Base-by-base conservation (phyloP, 108 stramenopile species). In the Pseudonitzschia pungens region DNA sequence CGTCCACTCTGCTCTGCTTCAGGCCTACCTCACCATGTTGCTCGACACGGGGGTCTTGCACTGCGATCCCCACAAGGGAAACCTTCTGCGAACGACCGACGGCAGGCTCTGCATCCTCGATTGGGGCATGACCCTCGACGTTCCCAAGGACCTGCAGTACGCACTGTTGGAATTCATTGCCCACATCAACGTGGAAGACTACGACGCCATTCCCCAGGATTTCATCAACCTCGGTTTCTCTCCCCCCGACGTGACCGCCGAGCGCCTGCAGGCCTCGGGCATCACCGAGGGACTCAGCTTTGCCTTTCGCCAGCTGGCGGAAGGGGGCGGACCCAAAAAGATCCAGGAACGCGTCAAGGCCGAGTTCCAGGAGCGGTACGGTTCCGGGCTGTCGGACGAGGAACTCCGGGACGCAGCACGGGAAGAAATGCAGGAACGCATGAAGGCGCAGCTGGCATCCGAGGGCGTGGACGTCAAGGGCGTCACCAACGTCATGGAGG, bases 111-210 rank as follows among this genome's bases (percentile, higher is more conserved):
- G 90, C 74, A 93, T 96, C 14, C 75, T 96, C 10, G 95, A 96
- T 79, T 92, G 91, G 87, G 95, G 95, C 3, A 91, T 96, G 84
- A 93, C 92, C 32, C 76, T 94, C 21, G 86, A 78, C 33, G 89
- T 89, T 4, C 89, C 87, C 9, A 66, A 77, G 45, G 87, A 93
- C 74, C 72, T 91, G 22, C 93, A 94, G 67, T 92, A 93, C 57
- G 89, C 90, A 0, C 80, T 96, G 26, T 71, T 96, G 32, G 93
- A 96, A 74, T 94, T 94, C 71, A 92, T 96, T 74, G 88, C 93
- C 1, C 95, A 96, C 82, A 85, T 96, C 62, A 94, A 91, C 42
- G 82, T 91, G 28, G 88, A 92, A 65, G 88, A 96, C 68, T 94
- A 88, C 58, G 95, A 92, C 62, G 77, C 89, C 41, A 81, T 92